Conservation (phyloP, 169 alveolate genomes). For the Eimeria zaria region DNA sequence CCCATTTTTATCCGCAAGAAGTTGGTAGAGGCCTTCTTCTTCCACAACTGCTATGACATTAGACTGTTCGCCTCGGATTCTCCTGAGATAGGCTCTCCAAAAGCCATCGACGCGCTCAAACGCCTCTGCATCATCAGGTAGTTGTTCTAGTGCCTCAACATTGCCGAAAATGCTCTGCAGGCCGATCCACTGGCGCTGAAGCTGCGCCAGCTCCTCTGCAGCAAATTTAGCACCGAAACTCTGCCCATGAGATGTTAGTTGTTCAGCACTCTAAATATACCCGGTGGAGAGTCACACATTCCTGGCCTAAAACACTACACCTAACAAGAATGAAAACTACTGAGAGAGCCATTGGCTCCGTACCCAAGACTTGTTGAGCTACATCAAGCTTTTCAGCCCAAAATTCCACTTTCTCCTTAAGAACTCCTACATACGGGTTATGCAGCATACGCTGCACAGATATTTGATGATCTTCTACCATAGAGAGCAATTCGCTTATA, state of each 20-base stretch:
- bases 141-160: constrained; percentile 37
- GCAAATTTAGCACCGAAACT: neutral
- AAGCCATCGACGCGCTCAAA: constrained; percentile 58
- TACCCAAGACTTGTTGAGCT: constrained; percentile 90
- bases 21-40: constrained; percentile 53
- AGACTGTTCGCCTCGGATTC: constrained; percentile 43
- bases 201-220: constrained; percentile 71
- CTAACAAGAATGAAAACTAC: neutral
- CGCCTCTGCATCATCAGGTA: constrained; percentile 63
- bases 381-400: constrained; percentile 95
- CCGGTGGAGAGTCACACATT: neutral
- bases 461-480: constrained; percentile 93
- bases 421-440: constrained; percentile 95
- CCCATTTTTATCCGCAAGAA: constrained; percentile 49
- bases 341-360: neutral
- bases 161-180: constrained; percentile 74
- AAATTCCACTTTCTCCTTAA: constrained; percentile 93
- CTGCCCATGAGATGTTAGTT: neutral
- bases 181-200: constrained; percentile 74
- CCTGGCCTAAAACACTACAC: neutral
- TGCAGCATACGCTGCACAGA: constrained; percentile 95
- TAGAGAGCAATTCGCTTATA: constrained; percentile 89
- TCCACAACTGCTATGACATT: constrained; percentile 54
- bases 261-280: neutral
- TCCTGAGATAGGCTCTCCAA: constrained; percentile 73